Base-by-base conservation (phyloP, 805 yeast genomes). In the Wickerhamiella kurtzmanii region DNA sequence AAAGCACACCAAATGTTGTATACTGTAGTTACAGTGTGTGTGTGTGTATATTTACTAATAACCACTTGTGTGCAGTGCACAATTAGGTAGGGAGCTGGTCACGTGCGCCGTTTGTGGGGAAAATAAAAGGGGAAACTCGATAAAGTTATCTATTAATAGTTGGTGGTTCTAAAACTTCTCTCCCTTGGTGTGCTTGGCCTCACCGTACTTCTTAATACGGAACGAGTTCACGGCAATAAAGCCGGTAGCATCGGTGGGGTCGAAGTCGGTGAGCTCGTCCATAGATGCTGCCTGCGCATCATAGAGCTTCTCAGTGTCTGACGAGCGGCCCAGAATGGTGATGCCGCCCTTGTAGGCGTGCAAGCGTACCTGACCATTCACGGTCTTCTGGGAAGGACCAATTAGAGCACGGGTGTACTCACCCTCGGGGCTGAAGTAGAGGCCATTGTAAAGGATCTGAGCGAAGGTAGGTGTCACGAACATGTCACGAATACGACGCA, bases 251-350 rank as follows among this genome's bases (percentile, higher is more conserved):
- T 89, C 97, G 66, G 83, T 87, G 54, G 98, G 98, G 60, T 84
- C 81, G 76, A 92, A 92, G 50, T 96, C 98, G 49, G 96, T 87
- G 62, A 92, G 79, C 72, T 92, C 98, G 69, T 92, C 98, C 98
- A 92, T 92, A 11, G 97, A 89, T 15, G 96, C 88, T 69, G 89
- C 96, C 47, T 96, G 86, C 55, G 95, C 95, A 66, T 92, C 96
- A 69, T 92, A 92, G 58, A 92, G 77, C 72, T 87, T 89, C 73
- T 92, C 98, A 51, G 97, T 87, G 54, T 81, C 81, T 21, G 96
- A 86, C 52, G 80, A 87, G 76, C 98, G 86, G 65, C 98, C 98
- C 63, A 88, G 76, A 56, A 89, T 77, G 48, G 72, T 70, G 56
- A 86, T 68, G 53, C 79, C 71, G 58, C 98, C 98, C 76, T 92